phyloP scores from a whole-genome alignment of 1,139 yeast species.

The Pneumocystis murina region DNA sequence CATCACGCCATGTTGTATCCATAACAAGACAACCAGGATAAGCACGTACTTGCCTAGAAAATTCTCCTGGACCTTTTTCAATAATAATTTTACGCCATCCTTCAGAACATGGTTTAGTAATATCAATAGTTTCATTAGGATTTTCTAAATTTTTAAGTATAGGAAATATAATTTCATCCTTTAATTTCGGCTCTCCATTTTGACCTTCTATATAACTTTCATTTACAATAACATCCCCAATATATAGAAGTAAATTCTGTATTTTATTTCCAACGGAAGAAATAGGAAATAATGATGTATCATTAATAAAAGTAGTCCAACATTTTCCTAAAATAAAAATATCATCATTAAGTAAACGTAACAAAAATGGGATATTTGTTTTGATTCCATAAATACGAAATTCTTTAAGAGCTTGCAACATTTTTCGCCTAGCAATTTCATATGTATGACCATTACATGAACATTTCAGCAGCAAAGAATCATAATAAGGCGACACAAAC shows the following conservation, averaged over 20 bases:
- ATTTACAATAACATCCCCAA: conserved; percentile 86
- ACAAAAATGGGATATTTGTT: conserved; percentile 89
- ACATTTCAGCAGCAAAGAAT: conserved; percentile 96
- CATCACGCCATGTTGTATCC: conserved; percentile 99
- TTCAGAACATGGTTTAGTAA: conserved; percentile 40
- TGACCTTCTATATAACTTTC: conserved; percentile 95
- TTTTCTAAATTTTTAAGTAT: conserved; percentile 45
- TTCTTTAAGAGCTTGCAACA: conserved; percentile 91
- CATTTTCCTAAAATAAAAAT: conserved; percentile 79
- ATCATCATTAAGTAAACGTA: conserved; percentile 83
- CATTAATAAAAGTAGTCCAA: conserved; percentile 98
- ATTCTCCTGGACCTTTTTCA: conserved; percentile 73
- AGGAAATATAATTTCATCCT: conserved; percentile 63
- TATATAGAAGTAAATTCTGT: conserved; percentile 71
- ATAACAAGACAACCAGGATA: conserved; percentile 79
- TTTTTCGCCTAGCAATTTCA: conserved; percentile 92
- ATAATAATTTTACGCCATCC: conserved; percentile 89
- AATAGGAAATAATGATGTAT: conserved; percentile 94
- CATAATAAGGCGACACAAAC: conserved; percentile 91
- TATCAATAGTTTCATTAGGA: conserved; percentile 36
- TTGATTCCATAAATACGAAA: conserved; percentile 98
- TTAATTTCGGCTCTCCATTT: conserved; percentile 74
- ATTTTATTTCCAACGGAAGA: conserved; percentile 93
- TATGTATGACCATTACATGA: conserved; percentile 91
- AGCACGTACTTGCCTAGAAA: conserved; percentile 72